These are phyloP conservation scores for Fusarium sp. DNA, from an alignment of 2,329 filamentous ascomycete genomes.

Conservation along the genomic window DNA sequence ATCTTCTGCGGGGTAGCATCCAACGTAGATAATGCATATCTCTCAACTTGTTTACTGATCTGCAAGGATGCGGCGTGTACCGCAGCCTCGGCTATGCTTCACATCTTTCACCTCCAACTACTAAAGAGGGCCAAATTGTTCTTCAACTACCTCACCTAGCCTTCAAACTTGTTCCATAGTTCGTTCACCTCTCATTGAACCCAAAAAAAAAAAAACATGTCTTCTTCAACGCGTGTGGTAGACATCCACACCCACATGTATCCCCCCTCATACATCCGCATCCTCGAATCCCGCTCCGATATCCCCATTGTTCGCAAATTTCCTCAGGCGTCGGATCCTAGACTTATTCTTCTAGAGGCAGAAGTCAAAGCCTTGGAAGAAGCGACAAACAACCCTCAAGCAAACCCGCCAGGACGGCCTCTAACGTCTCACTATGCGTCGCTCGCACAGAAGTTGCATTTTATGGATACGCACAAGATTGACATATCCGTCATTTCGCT, in stretches of 20 bases:
- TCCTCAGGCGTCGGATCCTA: too few relatives aligned
- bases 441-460: conserved; percentile 75
- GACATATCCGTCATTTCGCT: conserved; percentile 85
- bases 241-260: too few relatives aligned
- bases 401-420: conserved; percentile 76
- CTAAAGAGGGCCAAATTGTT: too few relatives aligned
- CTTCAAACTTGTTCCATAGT: too few relatives aligned
- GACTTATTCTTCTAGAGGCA: conserved; percentile 62
- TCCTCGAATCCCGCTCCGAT: too few relatives aligned
- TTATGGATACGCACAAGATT: conserved; percentile 88
- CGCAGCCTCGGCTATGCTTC: conserved; percentile 56
- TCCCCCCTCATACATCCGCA: too few relatives aligned
- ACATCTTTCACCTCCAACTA: conserved; percentile 58
- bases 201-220: too few relatives aligned
- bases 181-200: too few relatives aligned
- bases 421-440: conserved; percentile 77
- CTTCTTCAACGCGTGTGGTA: too few relatives aligned
- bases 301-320: too few relatives aligned
- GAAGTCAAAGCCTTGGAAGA: conserved; percentile 58
- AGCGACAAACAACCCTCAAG: conserved; percentile 62
- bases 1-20: neutral
- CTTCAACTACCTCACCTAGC: too few relatives aligned
- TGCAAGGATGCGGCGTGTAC: conserved; percentile 11
- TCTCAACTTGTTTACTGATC: conserved; percentile 10
- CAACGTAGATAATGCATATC: neutral